Evolutionary conservation across 768 basidiomycete genomes (phyloP), one percentile per base, ranked within the genome.

Genomic region (Chalciporus chontae): DNA sequence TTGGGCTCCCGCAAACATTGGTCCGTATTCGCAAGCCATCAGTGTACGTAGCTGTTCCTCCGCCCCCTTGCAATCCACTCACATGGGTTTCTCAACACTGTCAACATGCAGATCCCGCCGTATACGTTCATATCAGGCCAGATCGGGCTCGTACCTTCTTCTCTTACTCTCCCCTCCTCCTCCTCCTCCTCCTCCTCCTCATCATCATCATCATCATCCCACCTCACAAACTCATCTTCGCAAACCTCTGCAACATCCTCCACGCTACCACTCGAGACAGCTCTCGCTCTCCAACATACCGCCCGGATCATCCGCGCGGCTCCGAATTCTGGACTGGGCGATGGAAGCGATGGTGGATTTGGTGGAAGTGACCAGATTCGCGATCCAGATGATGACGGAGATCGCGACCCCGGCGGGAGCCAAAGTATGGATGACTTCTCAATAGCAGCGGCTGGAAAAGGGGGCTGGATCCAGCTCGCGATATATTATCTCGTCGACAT

Each of bases 1-100:
- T 63, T 99, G 96, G 96, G 96, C 94, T 23, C 94, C 96, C 11
- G 96, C 96, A 9, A 99, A 98, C 65, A 98, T 99, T 47, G 96
- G 96, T 0, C 96, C 96, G 4, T 99, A 99, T 68, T 96, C 93
- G 4, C 96, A 99, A 69, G 88, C 92, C 2, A 80, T 97, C 55
- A 74, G 77, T 45, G 95, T 94, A 46, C 59, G 83, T 70, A 46
- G 7, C 21, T 27, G 38, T 27, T 40, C 26, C 15, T 27, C 37
- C 21, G 5, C 45, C 14, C 21, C 21, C 27, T 50, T 41, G 10
- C 19, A 29, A 19, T 40, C 13, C 43, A 23, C 19, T 48, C 38
- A 24, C 8, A n/a, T n/a, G n/a, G n/a, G n/a, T n/a, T n/a, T n/a
- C n/a, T n/a, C n/a, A n/a, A n/a, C n/a, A n/a, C 38, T 23, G 51